phyloP scores from a whole-genome alignment of 1,284 basidiomycete species.

The Heterobasidion parviporum region DNA sequence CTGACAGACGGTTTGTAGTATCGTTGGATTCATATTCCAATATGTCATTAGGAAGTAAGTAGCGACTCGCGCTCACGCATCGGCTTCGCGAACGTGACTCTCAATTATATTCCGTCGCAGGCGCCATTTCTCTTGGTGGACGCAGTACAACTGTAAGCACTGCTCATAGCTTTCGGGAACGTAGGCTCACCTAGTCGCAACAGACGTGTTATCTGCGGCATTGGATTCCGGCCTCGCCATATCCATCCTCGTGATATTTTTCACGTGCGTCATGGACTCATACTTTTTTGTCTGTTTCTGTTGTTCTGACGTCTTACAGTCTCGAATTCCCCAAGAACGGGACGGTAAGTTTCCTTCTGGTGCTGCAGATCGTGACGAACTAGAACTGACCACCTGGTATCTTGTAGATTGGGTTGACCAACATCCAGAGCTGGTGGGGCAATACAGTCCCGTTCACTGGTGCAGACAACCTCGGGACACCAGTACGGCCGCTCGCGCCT shows the following conservation, averaged over 20 bases:
- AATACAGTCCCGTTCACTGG: slow-evolving; percentile 21
- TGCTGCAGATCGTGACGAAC: slow-evolving; percentile 17
- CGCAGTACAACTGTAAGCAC: slow-evolving; percentile 35
- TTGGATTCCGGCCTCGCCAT: slow-evolving; percentile 40
- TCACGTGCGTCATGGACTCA: slow-evolving; percentile 22
- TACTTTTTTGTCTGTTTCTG: neutral
- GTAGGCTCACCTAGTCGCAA: neutral
- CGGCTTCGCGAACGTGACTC: neutral
- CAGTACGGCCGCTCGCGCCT: neutral
- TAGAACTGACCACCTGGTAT: slow-evolving; percentile 35
- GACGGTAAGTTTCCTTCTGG: slow-evolving; percentile 1
- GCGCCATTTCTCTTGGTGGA: slow-evolving; percentile 31
- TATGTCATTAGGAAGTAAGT: slow-evolving; percentile 25
- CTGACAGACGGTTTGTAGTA: neutral
- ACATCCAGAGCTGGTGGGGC: slow-evolving; percentile 32
- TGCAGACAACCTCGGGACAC: neutral
- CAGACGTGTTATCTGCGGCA: slow-evolving; percentile 44
- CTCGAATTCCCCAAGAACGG: slow-evolving; percentile 37
- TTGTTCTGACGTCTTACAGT: slow-evolving; percentile 8
- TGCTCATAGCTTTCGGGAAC: neutral
- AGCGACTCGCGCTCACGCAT: neutral
- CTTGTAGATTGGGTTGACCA: slow-evolving; percentile 25
- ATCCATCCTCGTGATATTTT: slow-evolving; percentile 36
- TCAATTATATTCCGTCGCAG: neutral
- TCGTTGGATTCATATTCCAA: slow-evolving; percentile 33